Percentiles rank a stretch among this genome's conserved stretches.
Evolutionary conservation across 768 basidiomycete species (phyloP).

Genomic region (Mrakia gelida): DNA sequence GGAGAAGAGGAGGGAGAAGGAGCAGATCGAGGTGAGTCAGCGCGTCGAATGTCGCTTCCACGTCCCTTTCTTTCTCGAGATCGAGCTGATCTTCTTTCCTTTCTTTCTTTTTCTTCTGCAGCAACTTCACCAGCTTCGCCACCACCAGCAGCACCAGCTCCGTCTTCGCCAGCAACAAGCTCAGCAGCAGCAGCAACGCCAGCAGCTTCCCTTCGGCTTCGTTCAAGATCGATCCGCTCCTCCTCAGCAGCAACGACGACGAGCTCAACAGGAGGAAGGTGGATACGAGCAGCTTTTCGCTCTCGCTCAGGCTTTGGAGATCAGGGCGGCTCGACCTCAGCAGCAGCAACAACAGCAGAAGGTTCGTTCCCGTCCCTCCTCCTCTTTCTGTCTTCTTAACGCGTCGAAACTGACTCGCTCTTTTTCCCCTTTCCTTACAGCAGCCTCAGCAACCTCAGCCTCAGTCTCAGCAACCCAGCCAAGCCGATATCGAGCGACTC

Average conservation of each 20-base stretch:
- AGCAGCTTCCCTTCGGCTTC: background rate
- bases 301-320: background rate
- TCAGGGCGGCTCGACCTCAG: background rate
- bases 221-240: slow-evolving; percentile 2
- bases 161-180: background rate
- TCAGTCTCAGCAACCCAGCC: background rate
- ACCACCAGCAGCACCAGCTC: background rate
- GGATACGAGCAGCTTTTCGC: background rate
- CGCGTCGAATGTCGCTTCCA: background rate
- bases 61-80: background rate
- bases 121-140: background rate
- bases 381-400: background rate
- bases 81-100: background rate
- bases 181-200: background rate
- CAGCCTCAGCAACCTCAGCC: background rate
- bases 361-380: background rate
- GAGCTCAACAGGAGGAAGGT: background rate
- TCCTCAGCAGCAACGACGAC: background rate
- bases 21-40: slow-evolving; percentile 4
- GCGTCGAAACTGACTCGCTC: background rate
- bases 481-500: background rate
- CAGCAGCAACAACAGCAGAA: background rate
- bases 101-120: background rate
- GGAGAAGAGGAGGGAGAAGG: background rate
- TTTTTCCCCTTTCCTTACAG: background rate